A percentile compares a stretch with the other conserved stretches of the same genome.
These are phyloP conservation scores for Urtica urens DNA, from an alignment of 306 rosid species.

Conservation along the genomic window DNA sequence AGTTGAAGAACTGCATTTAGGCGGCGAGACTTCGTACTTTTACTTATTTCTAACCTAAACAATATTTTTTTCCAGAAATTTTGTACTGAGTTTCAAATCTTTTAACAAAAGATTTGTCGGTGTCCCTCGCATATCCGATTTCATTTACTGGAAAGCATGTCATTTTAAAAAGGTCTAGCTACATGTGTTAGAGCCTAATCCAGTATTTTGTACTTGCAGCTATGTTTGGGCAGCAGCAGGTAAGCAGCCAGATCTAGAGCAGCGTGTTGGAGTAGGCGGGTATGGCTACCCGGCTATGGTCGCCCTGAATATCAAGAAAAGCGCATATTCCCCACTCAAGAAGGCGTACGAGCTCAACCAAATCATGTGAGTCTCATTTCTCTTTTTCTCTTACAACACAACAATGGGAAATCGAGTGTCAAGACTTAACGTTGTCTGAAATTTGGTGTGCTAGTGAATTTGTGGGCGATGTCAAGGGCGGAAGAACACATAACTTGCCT, in stretches of 20 bases:
- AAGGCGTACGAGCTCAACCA: constrained; percentile 90
- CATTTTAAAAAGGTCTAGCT: too few species aligned
- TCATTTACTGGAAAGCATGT: too few species aligned
- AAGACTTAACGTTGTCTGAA: not conserved
- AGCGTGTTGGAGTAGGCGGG: constrained; percentile 89
- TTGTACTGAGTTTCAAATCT: too few species aligned
- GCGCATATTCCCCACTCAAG: constrained; percentile 89
- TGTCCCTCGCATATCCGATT: too few species aligned
- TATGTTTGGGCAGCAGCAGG: constrained; percentile 91
- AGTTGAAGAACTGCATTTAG: too few species aligned
- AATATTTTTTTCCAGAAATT: too few species aligned
- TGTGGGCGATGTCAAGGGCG: constrained; percentile 83
- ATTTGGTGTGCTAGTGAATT: constrained; percentile 46
- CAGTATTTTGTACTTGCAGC: constrained; percentile 32
- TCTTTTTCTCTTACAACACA: constrained; percentile 4
- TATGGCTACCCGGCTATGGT: constrained; percentile 98
- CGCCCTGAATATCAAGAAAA: constrained; percentile 78
- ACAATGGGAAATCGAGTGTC: too few species aligned
- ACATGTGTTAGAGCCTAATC: too few species aligned
- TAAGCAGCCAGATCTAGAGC: constrained; percentile 83
- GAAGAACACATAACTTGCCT: constrained; percentile 89
- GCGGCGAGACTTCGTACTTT: too few species aligned
- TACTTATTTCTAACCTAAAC: too few species aligned
- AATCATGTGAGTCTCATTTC: constrained; percentile 41
- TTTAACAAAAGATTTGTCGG: too few species aligned